phyloP scores from a whole-genome alignment of 2,329 filamentous ascomycete species.

The Graphiopsis chlorocephala region DNA sequence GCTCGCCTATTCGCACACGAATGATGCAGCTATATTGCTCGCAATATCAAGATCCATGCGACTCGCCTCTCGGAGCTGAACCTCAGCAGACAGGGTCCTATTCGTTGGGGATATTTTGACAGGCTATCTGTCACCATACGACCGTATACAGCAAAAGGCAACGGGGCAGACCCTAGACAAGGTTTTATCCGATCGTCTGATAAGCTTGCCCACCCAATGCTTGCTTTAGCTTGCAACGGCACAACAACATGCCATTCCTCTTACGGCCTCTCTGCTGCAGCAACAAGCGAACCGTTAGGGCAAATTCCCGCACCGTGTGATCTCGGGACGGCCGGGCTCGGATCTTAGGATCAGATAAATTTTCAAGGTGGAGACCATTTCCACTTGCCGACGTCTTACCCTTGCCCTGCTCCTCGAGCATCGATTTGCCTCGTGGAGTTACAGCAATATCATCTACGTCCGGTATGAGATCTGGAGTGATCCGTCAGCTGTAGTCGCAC shows the following conservation, averaged over 20 bases:
- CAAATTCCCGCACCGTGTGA: background rate
- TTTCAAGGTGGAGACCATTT: slow-evolving; percentile 1
- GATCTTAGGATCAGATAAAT: slow-evolving; percentile 9
- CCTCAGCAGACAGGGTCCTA: background rate
- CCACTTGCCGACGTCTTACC: background rate
- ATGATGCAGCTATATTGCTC: background rate
- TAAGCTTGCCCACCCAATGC: background rate
- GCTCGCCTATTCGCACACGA: background rate
- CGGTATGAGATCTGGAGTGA: background rate
- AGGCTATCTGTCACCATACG: background rate
- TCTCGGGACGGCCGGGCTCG: background rate
- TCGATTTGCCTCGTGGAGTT: background rate
- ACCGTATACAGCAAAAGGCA: background rate
- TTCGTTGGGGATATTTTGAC: background rate
- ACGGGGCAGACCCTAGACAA: background rate
- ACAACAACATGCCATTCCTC: background rate
- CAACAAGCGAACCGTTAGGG: background rate
- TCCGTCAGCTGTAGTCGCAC: background rate
- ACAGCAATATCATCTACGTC: background rate
- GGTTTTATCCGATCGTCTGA: slow-evolving; percentile 10
- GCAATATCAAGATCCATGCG: background rate
- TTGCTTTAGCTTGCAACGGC: slow-evolving; percentile 5
- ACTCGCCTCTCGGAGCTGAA: background rate
- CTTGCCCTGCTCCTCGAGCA: background rate
- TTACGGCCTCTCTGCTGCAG: background rate